Evolutionary conservation across 179 eudicot genomes (phyloP), one percentile per base, ranked within the genome.

Genomic region (Patellifolia procumbens): DNA sequence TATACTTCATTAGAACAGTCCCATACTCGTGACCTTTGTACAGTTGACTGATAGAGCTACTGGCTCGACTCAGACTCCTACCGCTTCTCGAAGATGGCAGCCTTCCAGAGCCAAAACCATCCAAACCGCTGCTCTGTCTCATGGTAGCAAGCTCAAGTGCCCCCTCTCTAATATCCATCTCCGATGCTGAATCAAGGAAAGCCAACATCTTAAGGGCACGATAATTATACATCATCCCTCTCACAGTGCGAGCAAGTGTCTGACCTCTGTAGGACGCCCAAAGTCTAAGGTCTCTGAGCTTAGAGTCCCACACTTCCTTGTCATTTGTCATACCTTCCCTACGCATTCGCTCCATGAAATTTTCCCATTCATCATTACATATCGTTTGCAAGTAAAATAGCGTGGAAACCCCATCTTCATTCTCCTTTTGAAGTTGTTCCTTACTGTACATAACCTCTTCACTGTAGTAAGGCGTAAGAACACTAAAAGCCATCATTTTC

Each of bases 221-320:
- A 78, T 91, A 89, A 81, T 94, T 90, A 64, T 94, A 94, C 98
- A 94, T 94, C 98, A 94, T 94, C 69, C 98, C 98, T 83, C 98
- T 91, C 16, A 92, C 93, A 2, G 98, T 94, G 42, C 98, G 91
- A 15, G 93, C 70, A 26, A 94, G 96, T 60, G 98, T 94, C 86
- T 94, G 98, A 51, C 98, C 97, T 84, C 98, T 88, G 81, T 86
- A 89, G 4, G 98, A 94, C 59, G 97, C 97, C 98, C 98, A 94
- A 68, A 88, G 90, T 79, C 97, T 86, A 43, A 91, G 93, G 72
- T 91, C 93, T 81, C 87, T 86, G 24, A 87, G 78, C 83, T 79
- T 88, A 55, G 72, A 75, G 28, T 85, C 81, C 91, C 91, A 86
- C 49, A 90, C 37, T 59, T 94, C 94, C 46, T 82, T 77, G 16